Base-by-base conservation (phyloP, 179 eudicot species). In the Heliamphora pulchella region DNA sequence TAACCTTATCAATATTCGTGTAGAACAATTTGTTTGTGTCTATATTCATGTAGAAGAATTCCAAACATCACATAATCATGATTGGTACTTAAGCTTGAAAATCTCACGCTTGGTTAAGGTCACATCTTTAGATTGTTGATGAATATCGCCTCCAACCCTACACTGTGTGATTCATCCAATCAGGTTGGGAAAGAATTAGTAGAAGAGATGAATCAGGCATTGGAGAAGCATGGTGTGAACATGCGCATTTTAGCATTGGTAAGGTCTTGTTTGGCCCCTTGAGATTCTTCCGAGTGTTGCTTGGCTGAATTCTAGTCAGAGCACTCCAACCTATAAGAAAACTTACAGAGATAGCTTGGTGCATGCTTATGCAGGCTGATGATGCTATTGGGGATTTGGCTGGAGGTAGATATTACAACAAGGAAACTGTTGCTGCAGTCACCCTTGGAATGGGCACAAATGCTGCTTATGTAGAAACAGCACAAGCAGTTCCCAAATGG, bases 391-490 rank as follows among this genome's bases (percentile, higher is more conserved):
- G 90, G 3, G 81, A 87, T 85, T 79, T 89, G 48, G 91, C 87
- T 47, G 89, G 91, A 59, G 91, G 88, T 43, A 83, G 86, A 80
- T 89, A 87, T 71, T 89, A 82, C 84, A 86, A 70, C 81, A 82
- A 73, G 62, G 88, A 86, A 57, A 77, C 85, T 15, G 84, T 87
- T 58, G 91, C 85, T 46, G 88, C 91, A 61, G 78, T 87, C 20
- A 85, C 82, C 65, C 79, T 89, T 70, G 91, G 88, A 51, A 78
- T 79, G 80, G 83, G 84, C 18, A 89, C 89, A 10, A 87, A 84
- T 79, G 88, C 85, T 66, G 88, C 86, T 47, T 89, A 85, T 48
- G 74, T 80, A 8, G 89, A 87, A 67, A 61, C 84, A 63, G 82
- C 87, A 20, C 80, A 83, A 62, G 72, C 80, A 63, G 75, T 78